These are phyloP conservation scores for Russula emetica DNA, from an alignment of 768 basidiomycete genomes.

Conservation along the genomic window DNA sequence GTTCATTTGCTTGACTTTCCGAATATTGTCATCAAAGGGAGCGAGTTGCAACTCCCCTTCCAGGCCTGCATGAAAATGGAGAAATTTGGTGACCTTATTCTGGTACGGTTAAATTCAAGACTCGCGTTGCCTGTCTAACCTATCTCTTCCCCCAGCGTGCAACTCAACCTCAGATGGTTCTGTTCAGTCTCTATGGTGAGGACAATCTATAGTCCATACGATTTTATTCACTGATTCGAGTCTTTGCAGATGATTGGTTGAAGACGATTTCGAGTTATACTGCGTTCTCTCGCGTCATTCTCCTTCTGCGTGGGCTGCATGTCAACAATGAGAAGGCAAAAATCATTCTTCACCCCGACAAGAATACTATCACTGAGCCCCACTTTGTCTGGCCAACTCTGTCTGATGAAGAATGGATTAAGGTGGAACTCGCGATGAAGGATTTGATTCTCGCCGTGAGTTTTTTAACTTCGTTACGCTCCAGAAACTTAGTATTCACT, in stretches of 20 bases:
- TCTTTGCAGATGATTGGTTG: conserved; percentile 85
- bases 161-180: conserved; percentile 98
- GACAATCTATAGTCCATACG: background rate
- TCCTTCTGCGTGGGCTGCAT: conserved; percentile 94
- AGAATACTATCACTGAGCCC: conserved; percentile 92
- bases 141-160: conserved; percentile 55
- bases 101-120: conserved; percentile 44
- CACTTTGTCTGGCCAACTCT: conserved; percentile 98
- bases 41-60: conserved; percentile 97
- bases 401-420: conserved; percentile 95
- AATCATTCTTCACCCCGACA: conserved; percentile 95
- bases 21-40: conserved; percentile 99
- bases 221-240: conserved; percentile 15
- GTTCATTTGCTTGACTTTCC: conserved; percentile 99
- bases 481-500: conserved; percentile 26
- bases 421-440: conserved; percentile 98
- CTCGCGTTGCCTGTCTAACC: conserved; percentile 5
- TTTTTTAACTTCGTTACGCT: conserved; percentile 9
- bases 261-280: conserved; percentile 99
- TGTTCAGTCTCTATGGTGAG: conserved; percentile 92
- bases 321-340: conserved; percentile 99
- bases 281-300: conserved; percentile 95
- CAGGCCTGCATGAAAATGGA: conserved; percentile 99
- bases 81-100: conserved; percentile 97
- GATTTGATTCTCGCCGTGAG: conserved; percentile 86